Conservation (phyloP, 2,329 filamentous ascomycete genomes). For the Emergomyces orientalis region DNA sequence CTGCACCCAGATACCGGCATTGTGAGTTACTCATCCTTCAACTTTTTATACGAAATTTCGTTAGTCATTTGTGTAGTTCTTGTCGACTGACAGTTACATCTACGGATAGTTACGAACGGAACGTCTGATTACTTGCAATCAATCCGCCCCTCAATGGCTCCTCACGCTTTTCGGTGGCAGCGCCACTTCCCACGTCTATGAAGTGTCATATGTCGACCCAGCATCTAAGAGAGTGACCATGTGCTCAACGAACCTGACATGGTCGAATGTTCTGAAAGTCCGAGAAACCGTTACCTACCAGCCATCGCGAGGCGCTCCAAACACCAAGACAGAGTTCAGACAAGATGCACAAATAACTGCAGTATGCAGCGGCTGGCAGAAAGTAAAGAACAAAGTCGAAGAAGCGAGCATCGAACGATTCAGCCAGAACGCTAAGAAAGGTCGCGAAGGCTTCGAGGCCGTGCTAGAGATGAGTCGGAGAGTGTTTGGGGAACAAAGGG, state of each 20-base stretch:
- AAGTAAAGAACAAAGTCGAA: conserved; percentile 92
- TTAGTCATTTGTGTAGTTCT: background rate
- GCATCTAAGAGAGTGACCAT: conserved; percentile 79
- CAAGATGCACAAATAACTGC: conserved; percentile 92
- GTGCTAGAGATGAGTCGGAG: conserved; percentile 88
- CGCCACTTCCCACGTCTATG: conserved; percentile 81
- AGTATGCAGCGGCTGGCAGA: conserved; percentile 91
- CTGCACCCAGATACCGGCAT: conserved; percentile 58
- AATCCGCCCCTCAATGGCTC: conserved; percentile 48
- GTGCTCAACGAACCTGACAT: conserved; percentile 92
- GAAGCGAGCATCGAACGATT: conserved; percentile 83
- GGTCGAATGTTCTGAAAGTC: conserved; percentile 79
- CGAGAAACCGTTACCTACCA: conserved; percentile 87
- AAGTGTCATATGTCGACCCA: conserved; percentile 91
- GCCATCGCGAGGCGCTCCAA: conserved; percentile 45
- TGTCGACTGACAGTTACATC: background rate
- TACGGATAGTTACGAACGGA: conserved; percentile 56
- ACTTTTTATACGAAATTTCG: background rate
- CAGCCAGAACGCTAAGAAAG: conserved; percentile 81
- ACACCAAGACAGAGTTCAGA: conserved; percentile 63
- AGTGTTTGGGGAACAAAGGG: conserved; percentile 83
- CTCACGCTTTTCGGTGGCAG: conserved; percentile 67
- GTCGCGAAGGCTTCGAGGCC: conserved; percentile 87
- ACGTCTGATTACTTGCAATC: conserved; percentile 48
- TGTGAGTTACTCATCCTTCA: conserved; percentile 37